phyloP scores from a whole-genome alignment of 768 basidiomycete genomes.

The Paxillus ammoniavirescens region DNA sequence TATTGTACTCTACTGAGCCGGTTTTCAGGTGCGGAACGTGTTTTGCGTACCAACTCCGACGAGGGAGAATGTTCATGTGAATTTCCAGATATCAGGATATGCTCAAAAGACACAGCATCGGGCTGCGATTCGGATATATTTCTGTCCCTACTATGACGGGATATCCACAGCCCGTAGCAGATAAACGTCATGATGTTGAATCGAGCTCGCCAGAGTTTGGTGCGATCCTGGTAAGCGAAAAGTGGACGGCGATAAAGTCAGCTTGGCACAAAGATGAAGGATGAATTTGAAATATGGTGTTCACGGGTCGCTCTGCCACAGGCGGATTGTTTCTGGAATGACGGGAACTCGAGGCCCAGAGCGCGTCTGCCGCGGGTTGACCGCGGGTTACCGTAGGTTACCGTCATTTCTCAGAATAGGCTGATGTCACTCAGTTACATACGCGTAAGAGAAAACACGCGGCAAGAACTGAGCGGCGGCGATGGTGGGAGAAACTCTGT shows the following conservation, averaged over 20 bases:
- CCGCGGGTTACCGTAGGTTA: neutral
- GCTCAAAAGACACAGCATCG: neutral
- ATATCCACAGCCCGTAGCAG: neutral
- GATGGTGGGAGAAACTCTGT: constrained; percentile 15
- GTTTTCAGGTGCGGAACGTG: neutral
- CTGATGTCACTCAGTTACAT: neutral
- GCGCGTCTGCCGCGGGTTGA: neutral
- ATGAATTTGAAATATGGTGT: neutral
- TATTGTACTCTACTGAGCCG: neutral
- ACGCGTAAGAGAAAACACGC: constrained; percentile 19
- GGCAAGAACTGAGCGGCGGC: constrained; percentile 12
- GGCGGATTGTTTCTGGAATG: neutral
- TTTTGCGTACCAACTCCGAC: neutral
- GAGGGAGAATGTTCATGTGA: neutral
- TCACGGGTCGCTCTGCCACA: neutral
- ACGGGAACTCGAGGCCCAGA: neutral
- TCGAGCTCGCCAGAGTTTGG: neutral
- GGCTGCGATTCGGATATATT: neutral
- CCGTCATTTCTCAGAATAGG: neutral
- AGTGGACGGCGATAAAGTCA: neutral
- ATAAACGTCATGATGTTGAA: neutral
- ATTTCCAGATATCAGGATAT: neutral
- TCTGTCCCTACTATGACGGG: neutral
- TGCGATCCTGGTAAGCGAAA: neutral
- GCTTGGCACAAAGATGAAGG: neutral